These are phyloP conservation scores for Amyloporia xantha DNA, from an alignment of 768 basidiomycete genomes.

Conservation along the genomic window DNA sequence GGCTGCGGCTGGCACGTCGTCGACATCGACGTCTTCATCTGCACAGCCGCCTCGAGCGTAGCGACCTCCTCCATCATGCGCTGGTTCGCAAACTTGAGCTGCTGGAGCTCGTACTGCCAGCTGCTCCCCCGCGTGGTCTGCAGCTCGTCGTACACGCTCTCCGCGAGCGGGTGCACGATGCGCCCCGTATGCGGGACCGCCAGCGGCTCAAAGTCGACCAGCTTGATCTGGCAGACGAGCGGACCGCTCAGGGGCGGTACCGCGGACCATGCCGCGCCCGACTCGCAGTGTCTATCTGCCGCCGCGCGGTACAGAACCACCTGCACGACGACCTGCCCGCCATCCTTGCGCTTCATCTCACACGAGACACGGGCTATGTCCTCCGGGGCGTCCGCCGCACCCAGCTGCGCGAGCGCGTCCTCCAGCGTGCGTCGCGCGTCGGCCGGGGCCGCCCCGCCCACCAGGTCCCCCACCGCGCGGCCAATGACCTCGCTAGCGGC, in stretches of 20 bases:
- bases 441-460: slow-evolving; percentile 11
- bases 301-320: slow-evolving; percentile 34
- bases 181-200: slow-evolving; percentile 8
- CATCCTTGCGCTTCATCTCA: slow-evolving; percentile 35
- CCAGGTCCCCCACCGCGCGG: slow-evolving; percentile 33
- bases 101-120: slow-evolving; percentile 93
- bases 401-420: slow-evolving; percentile 6
- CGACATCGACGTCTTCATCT: not conserved
- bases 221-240: slow-evolving; percentile 24
- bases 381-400: slow-evolving; percentile 7
- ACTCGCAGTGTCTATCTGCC: no score
- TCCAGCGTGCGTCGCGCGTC: no score
- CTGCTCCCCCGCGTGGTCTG: slow-evolving; percentile 62
- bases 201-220: slow-evolving; percentile 8
- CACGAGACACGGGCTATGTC: slow-evolving; percentile 27
- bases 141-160: slow-evolving; percentile 68
- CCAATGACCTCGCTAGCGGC: slow-evolving; percentile 47
- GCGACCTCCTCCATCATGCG: slow-evolving; percentile 53
- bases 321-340: slow-evolving; percentile 22
- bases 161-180: slow-evolving; percentile 11
- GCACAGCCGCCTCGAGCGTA: slow-evolving; percentile 32
- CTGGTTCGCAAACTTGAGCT: slow-evolving; percentile 68
- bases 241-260: slow-evolving; percentile 8
- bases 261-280: no score
- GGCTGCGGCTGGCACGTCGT: not conserved